Evolutionary conservation across 129 eudicot genomes (phyloP).

Genomic region (Flaveria robusta): DNA sequence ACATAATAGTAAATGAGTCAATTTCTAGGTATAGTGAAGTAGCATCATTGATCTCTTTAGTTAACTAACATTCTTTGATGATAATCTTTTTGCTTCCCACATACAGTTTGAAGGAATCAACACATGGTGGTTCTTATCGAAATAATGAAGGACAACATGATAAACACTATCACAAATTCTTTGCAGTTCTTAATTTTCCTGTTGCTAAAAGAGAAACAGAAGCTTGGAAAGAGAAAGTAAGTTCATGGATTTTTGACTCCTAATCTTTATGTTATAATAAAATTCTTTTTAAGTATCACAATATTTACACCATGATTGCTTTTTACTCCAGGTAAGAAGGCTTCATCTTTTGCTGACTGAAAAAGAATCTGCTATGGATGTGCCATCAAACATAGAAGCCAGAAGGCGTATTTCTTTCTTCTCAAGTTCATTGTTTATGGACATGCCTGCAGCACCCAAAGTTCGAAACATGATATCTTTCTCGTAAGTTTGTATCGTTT

Average conservation of each 20-base stretch:
- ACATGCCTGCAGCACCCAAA: conserved; percentile 93
- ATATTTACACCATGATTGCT: conserved; percentile 26
- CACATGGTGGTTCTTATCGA: conserved; percentile 65
- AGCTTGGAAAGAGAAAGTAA: conserved; percentile 89
- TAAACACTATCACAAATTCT: conserved; percentile 51
- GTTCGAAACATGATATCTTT: conserved; percentile 94
- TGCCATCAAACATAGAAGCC: conserved; percentile 91
- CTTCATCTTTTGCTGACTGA: conserved; percentile 82
- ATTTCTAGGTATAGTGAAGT: conserved; percentile 53
- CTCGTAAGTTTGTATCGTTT: conserved; percentile 55
- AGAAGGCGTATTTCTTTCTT: conserved; percentile 88
- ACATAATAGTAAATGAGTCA: conserved; percentile 62
- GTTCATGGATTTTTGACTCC: conserved; percentile 10
- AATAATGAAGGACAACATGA: conserved; percentile 57
- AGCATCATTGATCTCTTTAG: conserved; percentile 2
- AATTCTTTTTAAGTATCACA: background rate
- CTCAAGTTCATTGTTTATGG: conserved; percentile 95
- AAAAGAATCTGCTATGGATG: conserved; percentile 96
- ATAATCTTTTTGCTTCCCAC: background rate
- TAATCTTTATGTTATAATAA: background rate
- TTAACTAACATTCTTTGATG: background rate
- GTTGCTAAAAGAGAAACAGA: conserved; percentile 58
- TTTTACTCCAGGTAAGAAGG: conserved; percentile 59
- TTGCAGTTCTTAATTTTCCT: conserved; percentile 64
- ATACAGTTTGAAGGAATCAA: conserved; percentile 68